A percentile compares a stretch with the other conserved stretches of the same genome.
phyloP scores from a whole-genome alignment of 306 rosid genomes.

The Casuarina equisetifolia region DNA sequence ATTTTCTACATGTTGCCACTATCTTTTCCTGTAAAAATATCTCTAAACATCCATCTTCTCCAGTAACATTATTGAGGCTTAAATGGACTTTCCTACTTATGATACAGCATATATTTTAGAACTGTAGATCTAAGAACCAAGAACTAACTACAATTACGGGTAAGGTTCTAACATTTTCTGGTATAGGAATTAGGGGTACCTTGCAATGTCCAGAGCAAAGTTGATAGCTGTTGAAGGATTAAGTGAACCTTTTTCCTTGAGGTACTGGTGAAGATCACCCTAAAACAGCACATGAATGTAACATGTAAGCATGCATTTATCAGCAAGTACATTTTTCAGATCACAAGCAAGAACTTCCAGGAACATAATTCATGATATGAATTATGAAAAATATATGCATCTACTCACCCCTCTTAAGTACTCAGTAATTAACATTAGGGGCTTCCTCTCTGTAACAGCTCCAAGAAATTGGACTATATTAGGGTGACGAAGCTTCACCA shows the following conservation, averaged over 20 bases:
- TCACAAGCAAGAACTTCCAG: conserved; percentile 14
- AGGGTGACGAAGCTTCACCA: conserved; percentile 99
- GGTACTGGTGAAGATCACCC: conserved; percentile 96
- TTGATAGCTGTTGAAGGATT: conserved; percentile 67
- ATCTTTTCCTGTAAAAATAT: background rate
- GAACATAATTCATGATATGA: conserved; percentile 6
- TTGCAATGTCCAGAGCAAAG: conserved; percentile 86
- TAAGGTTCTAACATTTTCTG: conserved; percentile 3
- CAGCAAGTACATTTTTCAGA: conserved; percentile 20
- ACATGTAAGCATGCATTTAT: conserved; percentile 24
- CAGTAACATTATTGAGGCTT: background rate
- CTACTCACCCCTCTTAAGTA: conserved; percentile 86
- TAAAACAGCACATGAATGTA: conserved; percentile 36
- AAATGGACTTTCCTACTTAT: background rate
- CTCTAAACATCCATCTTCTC: background rate
- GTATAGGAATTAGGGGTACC: conserved; percentile 38
- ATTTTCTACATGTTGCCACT: background rate
- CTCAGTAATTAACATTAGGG: conserved; percentile 93
- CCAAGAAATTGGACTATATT: conserved; percentile 99
- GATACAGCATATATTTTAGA: background rate
- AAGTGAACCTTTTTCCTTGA: conserved; percentile 80
- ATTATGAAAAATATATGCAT: conserved; percentile 20
- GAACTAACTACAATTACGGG: background rate
- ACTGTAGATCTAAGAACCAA: background rate
- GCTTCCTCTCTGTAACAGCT: conserved; percentile 96